phyloP scores from a whole-genome alignment of 2,329 filamentous ascomycete species.

The Neophaeococcomyces mojaviensis region DNA sequence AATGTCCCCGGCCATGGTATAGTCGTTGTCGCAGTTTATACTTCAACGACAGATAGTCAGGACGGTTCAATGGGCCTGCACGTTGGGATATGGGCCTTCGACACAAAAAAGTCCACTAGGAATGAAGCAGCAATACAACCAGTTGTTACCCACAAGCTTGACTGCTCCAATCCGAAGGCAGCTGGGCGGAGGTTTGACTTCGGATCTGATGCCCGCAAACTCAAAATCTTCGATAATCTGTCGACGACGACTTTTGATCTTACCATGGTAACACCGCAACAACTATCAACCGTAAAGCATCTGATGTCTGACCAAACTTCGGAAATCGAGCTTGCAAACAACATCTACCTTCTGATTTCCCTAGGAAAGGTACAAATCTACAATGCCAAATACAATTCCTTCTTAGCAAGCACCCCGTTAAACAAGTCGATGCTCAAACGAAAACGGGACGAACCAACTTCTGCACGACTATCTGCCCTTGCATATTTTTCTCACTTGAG shows the following conservation, averaged over 20 bases:
- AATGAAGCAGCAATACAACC: not conserved
- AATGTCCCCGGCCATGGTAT: not conserved
- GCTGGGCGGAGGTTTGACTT: not conserved
- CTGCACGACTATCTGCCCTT: constrained; percentile 30
- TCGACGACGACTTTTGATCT: constrained; percentile 4
- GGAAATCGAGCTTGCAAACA: constrained; percentile 31
- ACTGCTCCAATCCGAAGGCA: not conserved
- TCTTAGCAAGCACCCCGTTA: constrained; percentile 35
- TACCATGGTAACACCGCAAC: constrained; percentile 20
- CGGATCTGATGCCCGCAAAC: not conserved
- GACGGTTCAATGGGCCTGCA: not conserved
- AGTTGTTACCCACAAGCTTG: not conserved
- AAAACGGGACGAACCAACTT: constrained; percentile 18
- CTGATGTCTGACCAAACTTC: constrained; percentile 33
- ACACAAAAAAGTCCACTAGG: not conserved
- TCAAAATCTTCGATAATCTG: not conserved
- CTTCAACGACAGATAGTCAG: not conserved
- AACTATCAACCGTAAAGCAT: constrained; percentile 37
- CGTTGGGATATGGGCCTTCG: constrained; percentile 1
- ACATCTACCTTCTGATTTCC: constrained; percentile 22
- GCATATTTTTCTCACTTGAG: constrained; percentile 39
- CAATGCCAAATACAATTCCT: constrained; percentile 40
- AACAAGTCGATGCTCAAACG: constrained; percentile 22
- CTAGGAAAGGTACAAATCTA: constrained; percentile 32
- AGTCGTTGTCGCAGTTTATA: not conserved